Percentiles rank a stretch among this genome's conserved stretches.
Evolutionary conservation across 139 green algal genomes (phyloP).

Genomic region (Chlamydomonas sphaeroides): DNA sequence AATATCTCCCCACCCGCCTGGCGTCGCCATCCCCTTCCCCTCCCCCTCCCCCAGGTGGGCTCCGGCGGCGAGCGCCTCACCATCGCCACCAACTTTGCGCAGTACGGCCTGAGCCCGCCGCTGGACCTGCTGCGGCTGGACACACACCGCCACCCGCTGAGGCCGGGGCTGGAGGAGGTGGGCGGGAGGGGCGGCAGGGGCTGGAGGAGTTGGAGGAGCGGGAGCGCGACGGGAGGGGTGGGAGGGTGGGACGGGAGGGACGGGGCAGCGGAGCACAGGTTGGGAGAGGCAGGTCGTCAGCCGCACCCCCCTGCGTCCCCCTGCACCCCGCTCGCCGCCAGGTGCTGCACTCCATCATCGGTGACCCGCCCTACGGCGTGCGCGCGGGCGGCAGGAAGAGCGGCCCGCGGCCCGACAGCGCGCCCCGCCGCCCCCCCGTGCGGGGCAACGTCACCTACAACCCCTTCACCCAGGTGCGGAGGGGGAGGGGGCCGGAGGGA

Average conservation of each 20-base stretch:
- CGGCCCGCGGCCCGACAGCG: conserved; percentile 39
- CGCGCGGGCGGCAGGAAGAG: conserved; percentile 91
- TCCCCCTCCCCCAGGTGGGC: conserved; percentile 39
- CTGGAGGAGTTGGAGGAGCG: too few relatives aligned
- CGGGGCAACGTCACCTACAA: conserved; percentile 73
- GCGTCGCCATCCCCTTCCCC: too few relatives aligned
- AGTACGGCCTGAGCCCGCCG: conserved; percentile 79
- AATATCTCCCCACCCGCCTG: too few relatives aligned
- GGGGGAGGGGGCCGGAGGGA: background rate
- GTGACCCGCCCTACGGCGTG: conserved; percentile 96
- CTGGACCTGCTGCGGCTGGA: conserved; percentile 84
- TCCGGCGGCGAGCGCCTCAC: conserved; percentile 64
- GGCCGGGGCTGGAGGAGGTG: conserved; percentile 62
- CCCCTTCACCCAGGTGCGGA: conserved; percentile 57
- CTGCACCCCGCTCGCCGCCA: conserved; percentile 19
- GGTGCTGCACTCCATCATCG: conserved; percentile 88
- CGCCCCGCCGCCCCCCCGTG: conserved; percentile 47
- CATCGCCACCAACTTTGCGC: conserved; percentile 83
- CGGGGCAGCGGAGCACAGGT: too few relatives aligned
- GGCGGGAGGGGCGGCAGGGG: too few relatives aligned
- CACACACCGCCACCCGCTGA: conserved; percentile 72
- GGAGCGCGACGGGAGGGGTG: too few relatives aligned
- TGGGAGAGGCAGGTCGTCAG: too few relatives aligned
- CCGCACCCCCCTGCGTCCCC: too few relatives aligned
- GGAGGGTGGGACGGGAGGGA: too few relatives aligned